Percentiles rank a stretch among this genome's conserved stretches.
Conservation (phyloP, 495 filamentous ascomycete species). For the Daldinia bambusicola region DNA sequence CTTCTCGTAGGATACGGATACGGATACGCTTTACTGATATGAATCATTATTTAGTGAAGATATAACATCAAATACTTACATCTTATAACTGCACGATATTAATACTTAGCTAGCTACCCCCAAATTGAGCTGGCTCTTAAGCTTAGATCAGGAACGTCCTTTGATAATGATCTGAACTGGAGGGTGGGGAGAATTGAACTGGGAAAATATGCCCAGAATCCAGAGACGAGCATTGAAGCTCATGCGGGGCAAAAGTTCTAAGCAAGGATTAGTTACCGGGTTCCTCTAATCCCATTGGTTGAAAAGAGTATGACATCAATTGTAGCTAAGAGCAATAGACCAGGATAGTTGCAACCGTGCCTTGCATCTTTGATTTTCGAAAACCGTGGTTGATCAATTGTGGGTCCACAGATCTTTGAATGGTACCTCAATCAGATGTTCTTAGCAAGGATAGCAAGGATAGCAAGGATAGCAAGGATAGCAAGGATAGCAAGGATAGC, state of each 20-base stretch:
- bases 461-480: background rate
- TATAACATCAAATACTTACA: background rate
- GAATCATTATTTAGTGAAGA: background rate
- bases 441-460: background rate
- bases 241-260: background rate
- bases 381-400: background rate
- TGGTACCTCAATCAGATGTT: background rate
- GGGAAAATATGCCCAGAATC: background rate
- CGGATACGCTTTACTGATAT: background rate
- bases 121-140: constrained; percentile 20
- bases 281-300: background rate
- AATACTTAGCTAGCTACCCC: background rate
- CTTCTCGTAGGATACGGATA: background rate
- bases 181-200: constrained; percentile 21
- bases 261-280: background rate
- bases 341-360: constrained; percentile 20
- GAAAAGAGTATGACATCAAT: background rate
- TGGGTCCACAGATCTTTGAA: background rate
- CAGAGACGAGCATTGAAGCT: background rate
- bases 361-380: constrained; percentile 17
- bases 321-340: background rate
- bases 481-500: too few species aligned
- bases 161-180: constrained; percentile 7
- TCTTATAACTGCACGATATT: background rate
- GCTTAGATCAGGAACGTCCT: constrained; percentile 16